phyloP scores from a whole-genome alignment of 495 filamentous ascomycete species.

The Neurospora sp. region DNA sequence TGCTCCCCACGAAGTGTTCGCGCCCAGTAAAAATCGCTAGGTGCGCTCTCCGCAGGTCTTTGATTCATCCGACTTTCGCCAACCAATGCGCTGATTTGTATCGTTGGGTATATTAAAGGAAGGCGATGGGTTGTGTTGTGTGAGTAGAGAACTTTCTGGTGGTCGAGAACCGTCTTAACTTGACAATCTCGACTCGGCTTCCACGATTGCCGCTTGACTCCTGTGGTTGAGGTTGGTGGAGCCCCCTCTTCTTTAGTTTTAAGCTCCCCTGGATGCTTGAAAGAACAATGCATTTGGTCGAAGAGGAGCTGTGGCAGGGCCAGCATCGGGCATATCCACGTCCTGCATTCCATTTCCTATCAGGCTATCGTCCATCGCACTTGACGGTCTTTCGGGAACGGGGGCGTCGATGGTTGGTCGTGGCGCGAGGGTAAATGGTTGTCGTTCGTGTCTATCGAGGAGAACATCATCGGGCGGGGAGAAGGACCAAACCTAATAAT shows the following conservation, averaged over 20 bases:
- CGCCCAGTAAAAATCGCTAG: neutral
- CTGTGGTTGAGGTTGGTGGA: neutral
- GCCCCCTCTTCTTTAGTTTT: neutral
- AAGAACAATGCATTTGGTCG: constrained; percentile 34
- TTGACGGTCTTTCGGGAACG: constrained; percentile 29
- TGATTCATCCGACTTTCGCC: neutral
- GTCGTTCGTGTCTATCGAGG: constrained; percentile 35
- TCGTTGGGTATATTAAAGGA: neutral
- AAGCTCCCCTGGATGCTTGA: constrained; percentile 9
- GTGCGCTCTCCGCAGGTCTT: neutral
- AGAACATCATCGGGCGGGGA: constrained; percentile 69
- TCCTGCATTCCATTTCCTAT: constrained; percentile 24
- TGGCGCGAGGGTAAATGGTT: constrained; percentile 14
- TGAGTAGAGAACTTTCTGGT: neutral
- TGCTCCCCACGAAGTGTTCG: constrained; percentile 3
- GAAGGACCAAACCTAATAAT: constrained; percentile 74
- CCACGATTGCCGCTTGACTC: neutral
- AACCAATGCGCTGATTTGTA: neutral
- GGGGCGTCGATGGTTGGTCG: constrained; percentile 25
- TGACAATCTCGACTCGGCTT: neutral
- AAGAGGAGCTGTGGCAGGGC: constrained; percentile 34
- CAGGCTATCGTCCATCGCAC: constrained; percentile 24
- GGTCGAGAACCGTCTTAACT: neutral
- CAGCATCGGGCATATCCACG: constrained; percentile 38
- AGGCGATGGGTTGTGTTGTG: neutral